These are phyloP conservation scores for Neurospora sp. DNA, from an alignment of 2,329 filamentous ascomycete species.

Conservation along the genomic window DNA sequence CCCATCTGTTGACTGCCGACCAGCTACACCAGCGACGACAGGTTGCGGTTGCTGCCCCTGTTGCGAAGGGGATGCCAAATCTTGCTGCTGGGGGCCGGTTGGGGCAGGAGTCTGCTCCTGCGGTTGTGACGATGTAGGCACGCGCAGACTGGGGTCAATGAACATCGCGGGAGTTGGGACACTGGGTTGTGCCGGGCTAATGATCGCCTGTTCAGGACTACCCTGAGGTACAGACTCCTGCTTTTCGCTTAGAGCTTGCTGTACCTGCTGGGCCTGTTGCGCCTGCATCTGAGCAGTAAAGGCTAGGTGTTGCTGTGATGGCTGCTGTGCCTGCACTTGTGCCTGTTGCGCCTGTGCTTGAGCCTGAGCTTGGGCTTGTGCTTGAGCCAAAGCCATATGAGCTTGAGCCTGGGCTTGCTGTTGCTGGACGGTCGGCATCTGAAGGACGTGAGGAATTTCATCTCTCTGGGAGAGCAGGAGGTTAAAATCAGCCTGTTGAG, in stretches of 20 bases:
- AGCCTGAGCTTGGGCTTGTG: background rate
- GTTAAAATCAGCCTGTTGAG: background rate
- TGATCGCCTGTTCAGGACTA: background rate
- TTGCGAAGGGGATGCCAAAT: background rate
- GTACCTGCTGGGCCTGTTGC: background rate
- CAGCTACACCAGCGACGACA: background rate
- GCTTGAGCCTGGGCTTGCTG: conserved; percentile 15
- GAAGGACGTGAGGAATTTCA: conserved; percentile 21
- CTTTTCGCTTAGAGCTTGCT: background rate
- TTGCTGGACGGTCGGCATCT: conserved; percentile 10
- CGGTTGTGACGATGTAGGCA: conserved; percentile 12
- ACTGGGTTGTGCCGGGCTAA: background rate
- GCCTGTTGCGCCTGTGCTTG: background rate
- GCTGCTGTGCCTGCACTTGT: background rate
- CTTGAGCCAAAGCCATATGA: conserved; percentile 6
- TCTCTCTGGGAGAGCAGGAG: conserved; percentile 15
- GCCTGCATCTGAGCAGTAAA: background rate
- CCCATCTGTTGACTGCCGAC: conserved; percentile 20
- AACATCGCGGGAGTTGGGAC: conserved; percentile 12
- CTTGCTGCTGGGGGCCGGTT: conserved; percentile 5
- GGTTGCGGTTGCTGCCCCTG: conserved; percentile 2
- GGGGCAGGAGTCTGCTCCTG: conserved; percentile 14
- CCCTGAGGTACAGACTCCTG: background rate
- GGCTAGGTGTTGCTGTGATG: conserved; percentile 3
- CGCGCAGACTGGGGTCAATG: conserved; percentile 16